Evolutionary conservation across 331 rosid species (phyloP).

Genomic region (Erythrophleum ivorense): DNA sequence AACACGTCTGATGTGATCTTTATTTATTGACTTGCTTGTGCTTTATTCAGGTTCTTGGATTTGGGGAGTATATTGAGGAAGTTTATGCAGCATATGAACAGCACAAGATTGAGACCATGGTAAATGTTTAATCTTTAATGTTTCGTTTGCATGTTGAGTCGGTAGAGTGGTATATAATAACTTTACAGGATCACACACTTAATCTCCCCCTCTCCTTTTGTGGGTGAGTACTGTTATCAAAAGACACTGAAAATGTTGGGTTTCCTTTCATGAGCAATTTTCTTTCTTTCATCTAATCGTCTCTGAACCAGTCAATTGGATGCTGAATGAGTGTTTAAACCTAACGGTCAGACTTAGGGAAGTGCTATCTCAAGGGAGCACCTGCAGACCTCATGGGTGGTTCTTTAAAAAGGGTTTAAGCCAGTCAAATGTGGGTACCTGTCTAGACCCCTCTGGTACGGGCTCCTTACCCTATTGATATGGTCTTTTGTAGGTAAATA

Average conservation of each 20-base stretch:
- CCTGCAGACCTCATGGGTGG: constrained; percentile 17
- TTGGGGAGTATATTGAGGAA: constrained; percentile 81
- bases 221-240: not conserved
- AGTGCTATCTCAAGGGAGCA: not conserved
- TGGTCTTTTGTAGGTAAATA: not conserved
- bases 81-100: constrained; percentile 91
- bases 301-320: not conserved
- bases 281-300: not conserved
- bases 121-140: constrained; percentile 42
- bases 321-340: constrained; percentile 9
- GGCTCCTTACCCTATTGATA: not conserved
- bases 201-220: too few species aligned
- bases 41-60: constrained; percentile 79
- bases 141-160: constrained; percentile 16
- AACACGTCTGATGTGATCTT: constrained; percentile 13
- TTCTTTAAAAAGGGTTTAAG: constrained; percentile 1
- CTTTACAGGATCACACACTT: too few species aligned
- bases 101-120: constrained; percentile 91
- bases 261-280: constrained; percentile 6
- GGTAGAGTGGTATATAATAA: constrained; percentile 20
- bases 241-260: constrained; percentile 2
- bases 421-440: not conserved
- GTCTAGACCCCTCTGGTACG: not conserved
- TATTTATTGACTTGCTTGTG: constrained; percentile 26
- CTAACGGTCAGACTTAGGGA: not conserved